phyloP scores from a whole-genome alignment of 164 flowering plant species.

The Tetracentron sinense region DNA sequence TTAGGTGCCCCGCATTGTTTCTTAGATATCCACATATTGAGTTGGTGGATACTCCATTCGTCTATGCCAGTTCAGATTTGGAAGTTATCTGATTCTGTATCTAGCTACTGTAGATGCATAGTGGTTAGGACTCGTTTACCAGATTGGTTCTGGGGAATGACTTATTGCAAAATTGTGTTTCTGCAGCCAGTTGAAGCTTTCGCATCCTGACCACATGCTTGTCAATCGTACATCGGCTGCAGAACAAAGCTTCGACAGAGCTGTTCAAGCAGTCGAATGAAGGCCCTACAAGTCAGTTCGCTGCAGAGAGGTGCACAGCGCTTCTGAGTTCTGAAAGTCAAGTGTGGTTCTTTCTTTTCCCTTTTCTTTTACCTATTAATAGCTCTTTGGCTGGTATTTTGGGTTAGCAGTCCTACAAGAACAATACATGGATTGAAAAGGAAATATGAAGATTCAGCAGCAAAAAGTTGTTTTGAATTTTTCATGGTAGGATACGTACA shows the following conservation, averaged over 20 bases:
- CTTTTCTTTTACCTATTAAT: background rate
- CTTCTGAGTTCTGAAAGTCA: background rate
- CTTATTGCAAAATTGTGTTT: conserved; percentile 8
- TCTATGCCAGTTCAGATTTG: background rate
- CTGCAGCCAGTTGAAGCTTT: conserved; percentile 87
- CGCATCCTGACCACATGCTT: conserved; percentile 76
- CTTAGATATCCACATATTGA: background rate
- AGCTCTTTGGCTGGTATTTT: background rate
- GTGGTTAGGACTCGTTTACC: background rate
- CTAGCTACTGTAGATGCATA: background rate
- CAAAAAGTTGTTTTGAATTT: too few species aligned
- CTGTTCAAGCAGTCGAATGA: conserved; percentile 65
- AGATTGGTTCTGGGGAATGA: background rate
- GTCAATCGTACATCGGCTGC: conserved; percentile 62
- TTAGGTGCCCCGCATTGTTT: too few species aligned
- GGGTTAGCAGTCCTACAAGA: background rate
- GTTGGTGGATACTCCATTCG: background rate
- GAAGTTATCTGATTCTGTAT: background rate
- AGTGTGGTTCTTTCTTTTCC: background rate
- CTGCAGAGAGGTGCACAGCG: background rate
- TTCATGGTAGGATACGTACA: too few species aligned
- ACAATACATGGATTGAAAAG: too few species aligned
- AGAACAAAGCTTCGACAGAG: conserved; percentile 83
- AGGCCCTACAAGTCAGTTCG: background rate
- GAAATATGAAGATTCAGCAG: too few species aligned